These are phyloP conservation scores for Hebeloma cylindrosporum DNA, from an alignment of 768 basidiomycete genomes.

Conservation along the genomic window DNA sequence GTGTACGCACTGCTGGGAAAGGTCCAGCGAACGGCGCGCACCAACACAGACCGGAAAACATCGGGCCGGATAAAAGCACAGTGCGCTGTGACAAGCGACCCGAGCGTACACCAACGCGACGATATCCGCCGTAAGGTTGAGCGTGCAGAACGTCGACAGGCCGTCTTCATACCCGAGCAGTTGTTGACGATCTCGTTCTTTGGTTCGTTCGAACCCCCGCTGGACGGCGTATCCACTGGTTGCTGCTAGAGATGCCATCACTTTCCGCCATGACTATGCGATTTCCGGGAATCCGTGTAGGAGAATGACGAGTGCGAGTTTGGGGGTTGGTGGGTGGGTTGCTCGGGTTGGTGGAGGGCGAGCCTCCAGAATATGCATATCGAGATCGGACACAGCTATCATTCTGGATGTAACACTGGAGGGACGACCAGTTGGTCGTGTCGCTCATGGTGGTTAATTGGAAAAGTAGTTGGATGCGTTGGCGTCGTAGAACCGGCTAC, in stretches of 20 bases:
- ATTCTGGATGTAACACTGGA: slow-evolving; percentile 37
- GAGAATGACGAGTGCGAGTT: slow-evolving; percentile 55
- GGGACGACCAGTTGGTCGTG: slow-evolving; percentile 21
- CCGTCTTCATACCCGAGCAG: slow-evolving; percentile 47
- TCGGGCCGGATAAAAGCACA: slow-evolving; percentile 57
- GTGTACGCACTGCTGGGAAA: slow-evolving; percentile 30
- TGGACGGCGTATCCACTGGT: slow-evolving; percentile 59
- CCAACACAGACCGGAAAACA: slow-evolving; percentile 52
- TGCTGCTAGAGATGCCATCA: slow-evolving; percentile 48
- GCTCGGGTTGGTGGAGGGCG: slow-evolving; percentile 24
- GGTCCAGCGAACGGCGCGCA: slow-evolving; percentile 55
- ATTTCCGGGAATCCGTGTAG: slow-evolving; percentile 70
- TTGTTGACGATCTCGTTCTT: slow-evolving; percentile 7
- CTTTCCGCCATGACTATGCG: slow-evolving; percentile 63
- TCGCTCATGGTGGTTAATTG: not conserved
- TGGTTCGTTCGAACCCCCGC: slow-evolving; percentile 53
- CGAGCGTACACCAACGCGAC: slow-evolving; percentile 51
- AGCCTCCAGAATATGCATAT: slow-evolving; percentile 54
- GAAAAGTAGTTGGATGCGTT: not conserved
- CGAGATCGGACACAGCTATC: slow-evolving; percentile 46
- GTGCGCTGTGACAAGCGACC: slow-evolving; percentile 51
- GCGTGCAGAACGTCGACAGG: slow-evolving; percentile 46
- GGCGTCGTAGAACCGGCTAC: too few relatives aligned
- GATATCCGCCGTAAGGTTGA: slow-evolving; percentile 53
- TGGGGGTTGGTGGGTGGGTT: slow-evolving; percentile 27